A percentile compares a stretch with the other conserved stretches of the same genome.
Evolutionary conservation across 768 basidiomycete species (phyloP).

Genomic region (Multifurca ochricompacta): DNA sequence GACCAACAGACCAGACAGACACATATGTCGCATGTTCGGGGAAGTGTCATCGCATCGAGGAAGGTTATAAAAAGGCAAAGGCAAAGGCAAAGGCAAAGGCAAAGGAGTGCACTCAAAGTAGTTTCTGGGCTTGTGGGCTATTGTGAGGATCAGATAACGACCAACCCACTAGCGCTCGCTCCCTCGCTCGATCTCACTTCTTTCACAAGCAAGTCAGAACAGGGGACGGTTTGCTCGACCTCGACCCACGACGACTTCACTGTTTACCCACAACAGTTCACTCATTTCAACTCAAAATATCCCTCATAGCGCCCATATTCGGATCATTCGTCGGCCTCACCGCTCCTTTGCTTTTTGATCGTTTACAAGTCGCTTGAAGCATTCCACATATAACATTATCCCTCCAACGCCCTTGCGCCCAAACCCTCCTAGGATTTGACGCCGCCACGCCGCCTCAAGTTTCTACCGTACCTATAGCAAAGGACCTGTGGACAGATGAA

Average conservation of each 20-base stretch:
- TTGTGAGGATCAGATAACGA: conserved; percentile 15
- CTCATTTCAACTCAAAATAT: no score
- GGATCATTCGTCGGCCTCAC: conserved; percentile 7
- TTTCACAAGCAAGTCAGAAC: no score
- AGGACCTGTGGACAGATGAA: conserved; percentile 30
- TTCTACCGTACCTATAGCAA: background rate
- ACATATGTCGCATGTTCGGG: no score
- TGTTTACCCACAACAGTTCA: no score
- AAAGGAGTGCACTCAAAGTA: no score
- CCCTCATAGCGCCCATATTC: conserved; percentile 11
- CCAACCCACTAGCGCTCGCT: background rate
- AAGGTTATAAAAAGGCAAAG: background rate
- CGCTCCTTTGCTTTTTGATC: background rate
- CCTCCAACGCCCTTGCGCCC: conserved; percentile 6
- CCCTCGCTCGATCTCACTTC: no score
- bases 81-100: no score
- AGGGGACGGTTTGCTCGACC: no score
- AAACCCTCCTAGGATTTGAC: conserved; percentile 17
- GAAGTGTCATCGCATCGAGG: background rate
- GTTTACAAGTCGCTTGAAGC: background rate
- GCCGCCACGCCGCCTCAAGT: conserved; percentile 9
- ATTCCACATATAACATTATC: conserved; percentile 12
- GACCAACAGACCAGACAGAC: no score
- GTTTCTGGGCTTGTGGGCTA: no score
- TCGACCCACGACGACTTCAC: no score